Percentiles rank a stretch among this genome's conserved stretches.
phyloP scores from a whole-genome alignment of 2,329 filamentous ascomycete species.

The Botrytis cinerea region DNA sequence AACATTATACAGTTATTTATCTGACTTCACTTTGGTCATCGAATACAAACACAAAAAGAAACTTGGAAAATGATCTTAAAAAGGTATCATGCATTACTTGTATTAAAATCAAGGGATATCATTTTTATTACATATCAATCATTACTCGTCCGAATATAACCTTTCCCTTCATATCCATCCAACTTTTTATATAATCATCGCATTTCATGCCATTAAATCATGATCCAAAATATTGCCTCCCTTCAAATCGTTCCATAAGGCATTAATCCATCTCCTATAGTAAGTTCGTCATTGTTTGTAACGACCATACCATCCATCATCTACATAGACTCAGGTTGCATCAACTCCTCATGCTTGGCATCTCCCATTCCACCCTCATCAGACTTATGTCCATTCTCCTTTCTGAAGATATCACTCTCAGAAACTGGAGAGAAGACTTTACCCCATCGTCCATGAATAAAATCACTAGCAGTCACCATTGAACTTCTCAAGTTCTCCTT shows the following conservation, averaged over 20 bases:
- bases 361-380: constrained; percentile 27
- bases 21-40: no score
- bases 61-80: background rate
- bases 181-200: constrained; percentile 10
- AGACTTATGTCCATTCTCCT: constrained; percentile 34
- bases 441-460: constrained; percentile 36
- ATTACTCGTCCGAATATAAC: constrained; percentile 6
- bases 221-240: background rate
- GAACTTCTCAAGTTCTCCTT: constrained; percentile 54
- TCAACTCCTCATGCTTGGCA: constrained; percentile 31
- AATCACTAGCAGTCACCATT: constrained; percentile 36
- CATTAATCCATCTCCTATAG: background rate
- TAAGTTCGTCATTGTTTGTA: background rate
- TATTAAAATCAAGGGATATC: constrained; percentile 14
- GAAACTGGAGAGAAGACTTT: constrained; percentile 38
- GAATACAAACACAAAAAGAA: background rate
- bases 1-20: background rate
- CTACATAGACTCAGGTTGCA: constrained; percentile 22
- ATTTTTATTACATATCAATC: constrained; percentile 14
- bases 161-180: background rate
- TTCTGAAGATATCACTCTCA: constrained; percentile 38
- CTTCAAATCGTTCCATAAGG: background rate
- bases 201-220: background rate
- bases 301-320: background rate
- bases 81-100: background rate